Evolutionary conservation across 2,329 filamentous ascomycete genomes (phyloP).

Genomic region (Penicillium sp.): DNA sequence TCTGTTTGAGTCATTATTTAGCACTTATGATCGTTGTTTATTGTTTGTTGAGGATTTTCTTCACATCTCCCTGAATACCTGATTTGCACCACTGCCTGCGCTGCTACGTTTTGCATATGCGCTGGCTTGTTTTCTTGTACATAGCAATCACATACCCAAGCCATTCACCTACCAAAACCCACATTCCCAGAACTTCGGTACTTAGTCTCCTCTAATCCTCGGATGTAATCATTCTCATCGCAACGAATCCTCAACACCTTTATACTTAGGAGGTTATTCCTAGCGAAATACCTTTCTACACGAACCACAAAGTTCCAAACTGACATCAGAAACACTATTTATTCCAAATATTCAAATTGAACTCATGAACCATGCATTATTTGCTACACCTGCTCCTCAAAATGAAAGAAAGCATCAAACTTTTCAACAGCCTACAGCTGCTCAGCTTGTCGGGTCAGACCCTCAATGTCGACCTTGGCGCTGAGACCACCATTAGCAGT

Average conservation of each 20-base stretch:
- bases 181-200: conserved; percentile 3
- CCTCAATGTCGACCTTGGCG: conserved; percentile 46
- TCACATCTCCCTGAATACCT: conserved; percentile 16
- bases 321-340: neutral
- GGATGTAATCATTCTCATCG: neutral
- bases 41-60: neutral
- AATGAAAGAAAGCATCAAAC: conserved; percentile 12
- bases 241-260: too few relatives aligned
- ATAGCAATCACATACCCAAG: conserved; percentile 19
- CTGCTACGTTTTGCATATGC: conserved; percentile 12
- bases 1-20: neutral
- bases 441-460: conserved; percentile 46
- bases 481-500: conserved; percentile 36
- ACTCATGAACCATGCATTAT: conserved; percentile 9
- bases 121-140: conserved; percentile 16
- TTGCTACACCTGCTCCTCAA: neutral
- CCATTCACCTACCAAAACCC: conserved; percentile 3
- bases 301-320: neutral
- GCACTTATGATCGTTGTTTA: neutral
- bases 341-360: neutral
- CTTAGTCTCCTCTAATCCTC: neutral
- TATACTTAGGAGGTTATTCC: neutral
- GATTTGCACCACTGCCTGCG: conserved; percentile 5
- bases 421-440: conserved; percentile 34
- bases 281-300: neutral